A percentile compares a stretch with the other conserved stretches of the same genome.
These are phyloP conservation scores for Panaeolus cyanescens DNA, from an alignment of 768 basidiomycete genomes.

Conservation along the genomic window DNA sequence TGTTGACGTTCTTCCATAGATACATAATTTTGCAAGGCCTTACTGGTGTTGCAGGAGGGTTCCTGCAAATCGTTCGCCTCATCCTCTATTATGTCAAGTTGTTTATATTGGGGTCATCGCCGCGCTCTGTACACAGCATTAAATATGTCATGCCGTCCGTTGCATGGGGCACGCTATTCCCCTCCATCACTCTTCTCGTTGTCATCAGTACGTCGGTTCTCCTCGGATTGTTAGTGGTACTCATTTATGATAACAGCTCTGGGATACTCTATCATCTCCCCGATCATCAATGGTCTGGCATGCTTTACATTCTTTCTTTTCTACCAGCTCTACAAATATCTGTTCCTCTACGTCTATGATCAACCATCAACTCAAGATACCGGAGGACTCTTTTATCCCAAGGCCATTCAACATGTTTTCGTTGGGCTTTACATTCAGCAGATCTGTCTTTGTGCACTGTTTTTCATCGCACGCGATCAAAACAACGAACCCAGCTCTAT, in stretches of 20 bases:
- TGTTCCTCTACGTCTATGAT: constrained; percentile 80
- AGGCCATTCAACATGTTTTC: constrained; percentile 90
- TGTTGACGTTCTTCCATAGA: constrained; percentile 29
- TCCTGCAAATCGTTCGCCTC: constrained; percentile 77
- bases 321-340: constrained; percentile 84
- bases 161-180: constrained; percentile 80
- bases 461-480: constrained; percentile 79
- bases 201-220: constrained; percentile 68
- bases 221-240: background rate
- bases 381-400: constrained; percentile 94
- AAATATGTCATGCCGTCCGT: constrained; percentile 72
- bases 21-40: constrained; percentile 84
- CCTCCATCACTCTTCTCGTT: constrained; percentile 69
- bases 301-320: constrained; percentile 81
- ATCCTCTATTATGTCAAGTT: constrained; percentile 90
- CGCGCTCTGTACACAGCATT: constrained; percentile 81
- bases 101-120: constrained; percentile 84
- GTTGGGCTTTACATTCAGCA: constrained; percentile 93
- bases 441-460: constrained; percentile 80
- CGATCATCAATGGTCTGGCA: constrained; percentile 91
- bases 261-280: constrained; percentile 87
- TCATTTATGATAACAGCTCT: constrained; percentile 49
- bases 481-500: constrained; percentile 56
- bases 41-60: constrained; percentile 75
- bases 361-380: constrained; percentile 74